Conservation (phyloP, 768 basidiomycete species). For the Phaeolepiota aurea region DNA sequence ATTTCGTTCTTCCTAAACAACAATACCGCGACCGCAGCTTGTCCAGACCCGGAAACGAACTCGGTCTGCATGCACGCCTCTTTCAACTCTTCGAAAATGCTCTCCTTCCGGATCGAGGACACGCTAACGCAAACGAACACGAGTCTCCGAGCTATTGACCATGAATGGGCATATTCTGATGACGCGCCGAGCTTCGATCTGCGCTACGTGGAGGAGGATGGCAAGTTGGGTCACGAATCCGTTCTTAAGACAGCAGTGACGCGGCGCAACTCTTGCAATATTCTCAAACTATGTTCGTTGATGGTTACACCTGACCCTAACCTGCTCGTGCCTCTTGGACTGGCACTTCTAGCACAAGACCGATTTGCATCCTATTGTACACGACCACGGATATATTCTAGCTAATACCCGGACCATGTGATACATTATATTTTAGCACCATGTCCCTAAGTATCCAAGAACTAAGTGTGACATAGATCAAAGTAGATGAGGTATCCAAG, state of each 20-base stretch:
- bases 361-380: too few species aligned
- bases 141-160: slow-evolving; percentile 4
- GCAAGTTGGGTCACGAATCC: background rate
- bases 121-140: background rate
- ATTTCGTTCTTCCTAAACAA: too few species aligned
- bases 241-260: slow-evolving; percentile 10
- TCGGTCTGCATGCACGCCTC: slow-evolving; percentile 1
- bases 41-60: background rate
- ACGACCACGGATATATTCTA: too few species aligned
- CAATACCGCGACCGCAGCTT: background rate
- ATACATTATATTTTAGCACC: too few species aligned
- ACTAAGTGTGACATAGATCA: too few species aligned
- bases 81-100: background rate
- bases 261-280: slow-evolving; percentile 8
- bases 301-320: slow-evolving; percentile 1
- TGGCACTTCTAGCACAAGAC: slow-evolving; percentile 6
- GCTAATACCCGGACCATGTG: too few species aligned
- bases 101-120: background rate
- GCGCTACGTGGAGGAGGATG: background rate
- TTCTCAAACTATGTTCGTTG: slow-evolving; percentile 8
- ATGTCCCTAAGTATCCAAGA: too few species aligned
- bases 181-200: slow-evolving; percentile 10
- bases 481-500: too few species aligned
- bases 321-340: slow-evolving; percentile 4
- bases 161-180: slow-evolving; percentile 8